Base-by-base conservation (phyloP, 2,329 filamentous ascomycete species). In the Trichoderma harzianum region DNA sequence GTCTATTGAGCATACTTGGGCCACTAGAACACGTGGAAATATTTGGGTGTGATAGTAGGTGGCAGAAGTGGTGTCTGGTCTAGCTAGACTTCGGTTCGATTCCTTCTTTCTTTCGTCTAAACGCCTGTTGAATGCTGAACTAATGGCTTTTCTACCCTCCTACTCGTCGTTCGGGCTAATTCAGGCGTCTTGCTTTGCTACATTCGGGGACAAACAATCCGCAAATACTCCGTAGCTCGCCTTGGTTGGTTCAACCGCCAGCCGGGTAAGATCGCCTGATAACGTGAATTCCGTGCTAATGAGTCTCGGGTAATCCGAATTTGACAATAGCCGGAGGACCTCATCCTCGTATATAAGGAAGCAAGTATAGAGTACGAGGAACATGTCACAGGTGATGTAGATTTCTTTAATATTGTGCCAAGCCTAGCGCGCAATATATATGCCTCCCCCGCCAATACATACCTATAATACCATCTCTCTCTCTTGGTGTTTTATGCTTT, bases 261-360 rank as follows among this genome's bases (percentile, higher is more conserved):
- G 36, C 55, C 66, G 66, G 66, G 7, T 69, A 69, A 69, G 55
- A 18, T 60, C 36, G 26, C 36, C 53, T 21, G 18, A 43, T 21
- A 30, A 7, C 24, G 34, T 21, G 53, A 51, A 28, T 26, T 32
- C 18, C 12, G 36, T 18, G 53, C 28, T 30, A 47, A 36, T 21
- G 57, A 14, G 26, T 55, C 47, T 66, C 66, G 66, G 66, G 66
- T 69, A 69, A 69, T 51, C 66, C 55, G n/a, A 69, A 61, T 51
- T 60, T 7, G 55, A 61, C 18, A 69, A 69, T 69, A 69, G 66
- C 66, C 66, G 66, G 36, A 18, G 18, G n/a, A 61, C 66, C n/a
- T 60, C 66, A 16, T 30, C 24, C 32, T 11, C 24, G 2, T 36
- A 8, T 36, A 30, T 51, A 47, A 24, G 36, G 2, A 26, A 34